Base-by-base conservation (phyloP, 164 flowering plant species). In the Brasenia schreberi region DNA sequence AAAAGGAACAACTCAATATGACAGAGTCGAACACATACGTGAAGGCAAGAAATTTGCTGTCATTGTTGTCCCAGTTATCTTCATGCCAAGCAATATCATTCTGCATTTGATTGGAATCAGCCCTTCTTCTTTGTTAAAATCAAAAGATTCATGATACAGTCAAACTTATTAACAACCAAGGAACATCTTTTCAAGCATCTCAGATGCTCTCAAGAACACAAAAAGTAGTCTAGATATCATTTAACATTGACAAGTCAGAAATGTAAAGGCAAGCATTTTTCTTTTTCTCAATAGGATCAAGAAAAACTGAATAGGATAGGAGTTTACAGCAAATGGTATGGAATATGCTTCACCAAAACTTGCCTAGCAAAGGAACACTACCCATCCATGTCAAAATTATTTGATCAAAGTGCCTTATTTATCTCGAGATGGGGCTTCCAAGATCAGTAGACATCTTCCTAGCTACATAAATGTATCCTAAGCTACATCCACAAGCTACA, bases 41-140 rank as follows among this genome's bases (percentile, higher is more conserved):
- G 69, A 91, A 91, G 62, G 96, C 99, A 67, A 94, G 92, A 70
- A 94, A 94, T 76, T 77, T 91, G 85, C 97, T 91, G 61, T 94
- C 92, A 18, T 64, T 42, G 72, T 94, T 94, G 72, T 80, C 85
- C 99, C 99, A 94, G 78, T 91, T 87, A 76, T 86, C 83, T 81
- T 94, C 97, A 69, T 91, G 97, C 99, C 99, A 94, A 19, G 97
- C 91, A 18, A 94, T 81, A 68, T 89, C 88, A 45, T 70, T 72
- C 99, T 91, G 87, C 74, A 77, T 1, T 62, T 63, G 45, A 44
- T 19, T 65, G 62, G 39, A 42, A 49, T 49, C 56, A 49, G 56
- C 16, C 16, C 56, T 49, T 49, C 16, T 14, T 49, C 16, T 49
- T 49, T 49, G 56, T 49, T 49, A 33, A 33, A 33, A 33, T 33